Conservation (phyloP, 805 yeast genomes). For the Yamadazyma nakazawae region DNA sequence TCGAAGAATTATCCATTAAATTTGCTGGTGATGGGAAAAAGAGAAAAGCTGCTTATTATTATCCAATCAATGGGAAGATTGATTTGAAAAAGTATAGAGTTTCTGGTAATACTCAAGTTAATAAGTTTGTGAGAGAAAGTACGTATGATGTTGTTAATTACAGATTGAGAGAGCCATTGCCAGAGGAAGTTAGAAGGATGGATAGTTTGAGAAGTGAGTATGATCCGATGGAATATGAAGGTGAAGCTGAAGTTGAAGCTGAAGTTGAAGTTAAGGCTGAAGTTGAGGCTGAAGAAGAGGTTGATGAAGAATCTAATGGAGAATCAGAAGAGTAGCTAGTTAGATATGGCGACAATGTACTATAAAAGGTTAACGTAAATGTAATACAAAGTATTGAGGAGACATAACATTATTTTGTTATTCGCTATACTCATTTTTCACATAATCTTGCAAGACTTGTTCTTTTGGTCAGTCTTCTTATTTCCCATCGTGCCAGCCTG, state of each 20-base stretch:
- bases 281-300: slow-evolving; percentile 29
- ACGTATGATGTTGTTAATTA: slow-evolving; percentile 62
- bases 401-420: no score
- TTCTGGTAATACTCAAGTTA: slow-evolving; percentile 50
- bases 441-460: slow-evolving; percentile 19
- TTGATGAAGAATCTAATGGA: slow-evolving; percentile 17
- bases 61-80: slow-evolving; percentile 73
- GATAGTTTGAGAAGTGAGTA: slow-evolving; percentile 65
- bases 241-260: slow-evolving; percentile 45
- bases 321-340: background rate
- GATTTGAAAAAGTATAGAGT: slow-evolving; percentile 85
- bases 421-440: slow-evolving; percentile 9
- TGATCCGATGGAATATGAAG: slow-evolving; percentile 78
- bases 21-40: slow-evolving; percentile 44
- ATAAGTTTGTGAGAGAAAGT: slow-evolving; percentile 51
- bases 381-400: no score
- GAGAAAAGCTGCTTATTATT: slow-evolving; percentile 61
- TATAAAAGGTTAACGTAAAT: no score
- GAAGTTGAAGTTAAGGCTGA: slow-evolving; percentile 33
- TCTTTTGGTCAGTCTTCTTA: background rate
- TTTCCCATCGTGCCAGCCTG: background rate
- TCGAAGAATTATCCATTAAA: slow-evolving; percentile 67
- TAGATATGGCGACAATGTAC: background rate
- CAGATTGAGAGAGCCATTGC: slow-evolving; percentile 67
- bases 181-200: slow-evolving; percentile 62